These are phyloP conservation scores for Primulina eburnea DNA, from an alignment of 257 asterid species.

Conservation along the genomic window DNA sequence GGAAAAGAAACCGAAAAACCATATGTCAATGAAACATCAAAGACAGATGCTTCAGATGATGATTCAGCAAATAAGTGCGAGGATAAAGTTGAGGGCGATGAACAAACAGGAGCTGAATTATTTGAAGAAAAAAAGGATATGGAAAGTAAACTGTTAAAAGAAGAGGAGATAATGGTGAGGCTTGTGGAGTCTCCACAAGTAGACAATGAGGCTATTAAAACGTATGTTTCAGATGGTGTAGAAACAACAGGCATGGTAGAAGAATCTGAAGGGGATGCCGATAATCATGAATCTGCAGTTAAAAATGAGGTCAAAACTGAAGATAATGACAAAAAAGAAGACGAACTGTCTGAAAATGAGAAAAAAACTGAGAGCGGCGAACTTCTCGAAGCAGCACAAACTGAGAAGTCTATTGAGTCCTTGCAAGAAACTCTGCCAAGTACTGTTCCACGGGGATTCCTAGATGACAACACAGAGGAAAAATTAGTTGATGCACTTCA, in stretches of 20 bases:
- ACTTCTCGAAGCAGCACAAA: background rate
- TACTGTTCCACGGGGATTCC: background rate
- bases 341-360: background rate
- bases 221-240: constrained; percentile 20
- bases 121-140: constrained; percentile 8
- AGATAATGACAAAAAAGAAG: background rate
- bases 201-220: constrained; percentile 23
- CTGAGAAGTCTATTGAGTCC: background rate
- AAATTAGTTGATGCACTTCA: background rate
- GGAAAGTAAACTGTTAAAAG: constrained; percentile 6
- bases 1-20: constrained; percentile 23
- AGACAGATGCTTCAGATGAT: constrained; percentile 3
- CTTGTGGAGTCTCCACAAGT: constrained; percentile 27
- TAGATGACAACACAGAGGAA: background rate
- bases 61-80: constrained; percentile 9
- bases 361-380: background rate
- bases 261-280: background rate
- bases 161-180: constrained; percentile 20
- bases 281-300: background rate
- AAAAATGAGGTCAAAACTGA: background rate
- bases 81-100: constrained; percentile 18
- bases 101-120: constrained; percentile 13
- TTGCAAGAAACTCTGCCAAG: background rate
- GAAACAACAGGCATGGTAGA: background rate
- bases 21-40: constrained; percentile 10